Conservation (phyloP, 2,329 filamentous ascomycete species). For the Fusarium solani-melongenae region DNA sequence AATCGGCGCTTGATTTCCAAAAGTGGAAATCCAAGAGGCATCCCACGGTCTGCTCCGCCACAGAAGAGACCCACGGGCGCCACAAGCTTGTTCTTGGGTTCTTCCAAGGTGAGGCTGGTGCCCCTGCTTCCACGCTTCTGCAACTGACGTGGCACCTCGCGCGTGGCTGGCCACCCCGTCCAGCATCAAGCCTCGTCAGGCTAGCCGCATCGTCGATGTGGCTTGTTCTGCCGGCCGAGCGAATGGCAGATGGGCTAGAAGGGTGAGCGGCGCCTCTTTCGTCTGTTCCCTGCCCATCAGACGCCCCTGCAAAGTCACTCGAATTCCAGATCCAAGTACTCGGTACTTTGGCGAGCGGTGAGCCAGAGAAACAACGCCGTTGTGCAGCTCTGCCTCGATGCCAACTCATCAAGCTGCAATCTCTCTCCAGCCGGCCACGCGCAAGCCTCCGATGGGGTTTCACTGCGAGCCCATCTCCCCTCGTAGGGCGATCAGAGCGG, state of each 20-base stretch:
- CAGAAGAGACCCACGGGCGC: slow-evolving; percentile 39
- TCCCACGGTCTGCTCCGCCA: slow-evolving; percentile 52
- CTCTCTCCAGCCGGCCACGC: slow-evolving; percentile 32
- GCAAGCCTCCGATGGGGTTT: slow-evolving; percentile 27
- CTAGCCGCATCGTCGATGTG: slow-evolving; percentile 34
- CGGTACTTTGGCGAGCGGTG: slow-evolving; percentile 42
- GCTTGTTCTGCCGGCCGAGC: slow-evolving; percentile 34
- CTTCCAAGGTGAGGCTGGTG: slow-evolving; percentile 50
- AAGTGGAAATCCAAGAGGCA: slow-evolving; percentile 42
- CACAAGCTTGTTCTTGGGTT: slow-evolving; percentile 20
- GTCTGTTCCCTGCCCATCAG: slow-evolving; percentile 13
- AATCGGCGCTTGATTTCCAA: slow-evolving; percentile 29
- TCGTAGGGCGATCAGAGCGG: slow-evolving; percentile 28
- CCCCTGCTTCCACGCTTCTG: slow-evolving; percentile 21
- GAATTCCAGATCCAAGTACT: slow-evolving; percentile 42
- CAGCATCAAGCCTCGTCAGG: slow-evolving; percentile 29
- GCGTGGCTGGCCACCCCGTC: slow-evolving; percentile 47
- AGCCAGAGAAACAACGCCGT: slow-evolving; percentile 26
- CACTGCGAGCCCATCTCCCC: slow-evolving; percentile 24
- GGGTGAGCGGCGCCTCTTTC: slow-evolving; percentile 1
- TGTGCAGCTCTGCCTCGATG: slow-evolving; percentile 41
- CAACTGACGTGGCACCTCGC: slow-evolving; percentile 56
- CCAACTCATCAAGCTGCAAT: slow-evolving; percentile 43
- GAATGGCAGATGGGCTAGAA: slow-evolving; percentile 31
- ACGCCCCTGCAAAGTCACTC: slow-evolving; percentile 45